phyloP scores from a whole-genome alignment of 2,329 filamentous ascomycete species.

The Colletotrichum somersetense region DNA sequence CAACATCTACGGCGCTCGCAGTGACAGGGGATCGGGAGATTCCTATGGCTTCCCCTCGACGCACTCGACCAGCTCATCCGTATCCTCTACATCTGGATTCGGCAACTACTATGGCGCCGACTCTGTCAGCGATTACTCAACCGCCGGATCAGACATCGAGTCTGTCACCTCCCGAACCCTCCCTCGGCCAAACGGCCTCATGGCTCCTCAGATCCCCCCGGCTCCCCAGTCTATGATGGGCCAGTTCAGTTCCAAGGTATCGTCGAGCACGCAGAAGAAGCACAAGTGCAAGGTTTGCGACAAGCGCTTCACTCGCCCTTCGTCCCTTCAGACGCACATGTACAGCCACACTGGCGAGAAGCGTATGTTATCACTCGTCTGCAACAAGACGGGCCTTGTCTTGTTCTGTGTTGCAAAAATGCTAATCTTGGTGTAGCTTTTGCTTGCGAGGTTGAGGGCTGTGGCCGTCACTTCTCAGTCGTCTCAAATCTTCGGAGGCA shows the following conservation, averaged over 20 bases:
- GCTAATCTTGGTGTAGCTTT: conserved; percentile 72
- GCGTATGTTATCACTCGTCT: conserved; percentile 73
- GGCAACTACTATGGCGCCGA: conserved; percentile 88
- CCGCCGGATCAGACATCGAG: conserved; percentile 87
- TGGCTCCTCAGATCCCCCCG: conserved; percentile 76
- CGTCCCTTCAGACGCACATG: conserved; percentile 96
- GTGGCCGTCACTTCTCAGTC: conserved; percentile 95
- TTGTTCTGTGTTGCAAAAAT: not conserved
- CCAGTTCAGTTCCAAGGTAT: conserved; percentile 96
- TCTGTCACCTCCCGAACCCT: conserved; percentile 84
- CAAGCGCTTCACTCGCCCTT: conserved; percentile 95
- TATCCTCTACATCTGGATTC: conserved; percentile 91
- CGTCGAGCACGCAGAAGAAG: conserved; percentile 97
- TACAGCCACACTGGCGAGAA: conserved; percentile 99
- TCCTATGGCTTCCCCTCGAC: conserved; percentile 92
- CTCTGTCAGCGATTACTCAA: conserved; percentile 94
- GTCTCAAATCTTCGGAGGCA: conserved; percentile 95
- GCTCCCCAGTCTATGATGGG: conserved; percentile 98
- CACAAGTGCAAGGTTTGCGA: conserved; percentile 99
- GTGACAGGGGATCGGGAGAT: conserved; percentile 80
- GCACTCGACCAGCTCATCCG: conserved; percentile 89
- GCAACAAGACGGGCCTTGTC: not conserved
- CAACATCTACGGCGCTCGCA: conserved; percentile 83
- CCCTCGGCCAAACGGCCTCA: conserved; percentile 77
- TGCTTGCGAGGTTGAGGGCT: conserved; percentile 93